Percentiles rank a stretch among this genome's conserved stretches.
phyloP scores from a whole-genome alignment of 306 rosid species.

The Rosa lucieae region DNA sequence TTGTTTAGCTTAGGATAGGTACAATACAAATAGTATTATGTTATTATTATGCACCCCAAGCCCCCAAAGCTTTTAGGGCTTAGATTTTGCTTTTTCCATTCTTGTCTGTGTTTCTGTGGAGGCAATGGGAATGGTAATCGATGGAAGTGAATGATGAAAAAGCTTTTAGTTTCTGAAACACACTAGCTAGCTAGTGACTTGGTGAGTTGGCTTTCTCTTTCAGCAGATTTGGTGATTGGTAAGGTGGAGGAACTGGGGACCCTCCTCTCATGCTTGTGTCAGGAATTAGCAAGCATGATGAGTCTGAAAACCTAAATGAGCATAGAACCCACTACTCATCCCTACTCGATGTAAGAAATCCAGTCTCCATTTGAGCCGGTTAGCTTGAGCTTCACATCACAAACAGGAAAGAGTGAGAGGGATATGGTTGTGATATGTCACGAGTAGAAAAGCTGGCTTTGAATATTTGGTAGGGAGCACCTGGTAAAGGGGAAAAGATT shows the following conservation, averaged over 20 bases:
- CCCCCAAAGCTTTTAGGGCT: constrained; percentile 10
- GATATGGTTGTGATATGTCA: neutral
- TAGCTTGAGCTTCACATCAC: constrained; percentile 19
- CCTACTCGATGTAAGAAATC: neutral
- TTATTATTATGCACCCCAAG: neutral
- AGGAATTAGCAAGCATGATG: constrained; percentile 12
- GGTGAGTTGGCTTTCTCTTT: constrained; percentile 26
- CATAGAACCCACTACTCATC: neutral
- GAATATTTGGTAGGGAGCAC: constrained; percentile 11
- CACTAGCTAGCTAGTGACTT: constrained; percentile 2
- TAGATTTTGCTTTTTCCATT: neutral
- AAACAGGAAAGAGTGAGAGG: neutral
- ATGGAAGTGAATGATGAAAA: constrained; percentile 26
- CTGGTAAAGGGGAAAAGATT: constrained; percentile 20
- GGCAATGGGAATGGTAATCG: constrained; percentile 27
- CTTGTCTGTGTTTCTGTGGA: neutral
- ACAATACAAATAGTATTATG: neutral
- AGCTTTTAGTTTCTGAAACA: constrained; percentile 15
- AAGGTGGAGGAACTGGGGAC: constrained; percentile 2
- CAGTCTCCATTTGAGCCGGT: neutral
- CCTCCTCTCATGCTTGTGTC: constrained; percentile 21
- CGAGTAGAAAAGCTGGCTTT: neutral
- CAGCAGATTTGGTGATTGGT: constrained; percentile 33
- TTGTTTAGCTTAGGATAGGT: neutral
- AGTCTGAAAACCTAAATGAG: neutral